A percentile compares a stretch with the other conserved stretches of the same genome.
Conservation (phyloP, 257 asterid genomes). For the Jacaranda mimosifolia region DNA sequence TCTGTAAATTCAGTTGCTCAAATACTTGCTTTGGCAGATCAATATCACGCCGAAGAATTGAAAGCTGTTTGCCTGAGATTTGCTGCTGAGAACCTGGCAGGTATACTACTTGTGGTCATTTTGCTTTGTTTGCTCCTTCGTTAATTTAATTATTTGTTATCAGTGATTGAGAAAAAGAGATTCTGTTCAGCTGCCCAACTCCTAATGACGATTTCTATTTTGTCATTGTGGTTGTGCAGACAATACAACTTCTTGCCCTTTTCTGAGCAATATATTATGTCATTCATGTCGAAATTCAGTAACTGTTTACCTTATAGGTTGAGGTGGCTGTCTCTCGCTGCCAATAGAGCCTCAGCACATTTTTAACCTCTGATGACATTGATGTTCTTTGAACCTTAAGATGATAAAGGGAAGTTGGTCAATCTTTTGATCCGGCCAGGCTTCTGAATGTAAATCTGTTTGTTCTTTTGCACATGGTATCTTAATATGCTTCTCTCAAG, state of each 20-base stretch:
- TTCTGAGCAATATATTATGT: constrained; percentile 3
- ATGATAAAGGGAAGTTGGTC: neutral
- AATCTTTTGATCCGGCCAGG: too few species aligned
- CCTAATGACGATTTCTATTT: neutral
- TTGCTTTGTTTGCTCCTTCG: constrained; percentile 12
- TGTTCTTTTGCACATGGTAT: too few species aligned
- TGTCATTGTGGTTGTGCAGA: constrained; percentile 1
- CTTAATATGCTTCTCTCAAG: neutral
- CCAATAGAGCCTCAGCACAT: neutral
- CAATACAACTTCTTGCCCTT: constrained; percentile 17
- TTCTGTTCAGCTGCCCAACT: constrained; percentile 22
- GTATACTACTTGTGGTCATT: constrained; percentile 45
- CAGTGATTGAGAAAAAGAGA: neutral
- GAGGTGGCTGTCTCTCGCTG: constrained; percentile 6
- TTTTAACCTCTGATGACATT: neutral
- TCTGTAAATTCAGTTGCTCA: constrained; percentile 80
- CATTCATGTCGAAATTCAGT: neutral
- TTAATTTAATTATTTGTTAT: neutral
- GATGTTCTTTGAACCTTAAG: neutral
- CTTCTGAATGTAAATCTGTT: too few species aligned
- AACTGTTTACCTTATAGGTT: neutral
- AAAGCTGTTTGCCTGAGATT: constrained; percentile 94
- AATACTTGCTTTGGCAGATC: constrained; percentile 83
- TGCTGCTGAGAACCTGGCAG: constrained; percentile 97
- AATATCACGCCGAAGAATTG: constrained; percentile 75